Percentiles rank a stretch among this genome's conserved stretches.
Conservation (phyloP, 164 flowering plant species). For the Aristolochia californica region DNA sequence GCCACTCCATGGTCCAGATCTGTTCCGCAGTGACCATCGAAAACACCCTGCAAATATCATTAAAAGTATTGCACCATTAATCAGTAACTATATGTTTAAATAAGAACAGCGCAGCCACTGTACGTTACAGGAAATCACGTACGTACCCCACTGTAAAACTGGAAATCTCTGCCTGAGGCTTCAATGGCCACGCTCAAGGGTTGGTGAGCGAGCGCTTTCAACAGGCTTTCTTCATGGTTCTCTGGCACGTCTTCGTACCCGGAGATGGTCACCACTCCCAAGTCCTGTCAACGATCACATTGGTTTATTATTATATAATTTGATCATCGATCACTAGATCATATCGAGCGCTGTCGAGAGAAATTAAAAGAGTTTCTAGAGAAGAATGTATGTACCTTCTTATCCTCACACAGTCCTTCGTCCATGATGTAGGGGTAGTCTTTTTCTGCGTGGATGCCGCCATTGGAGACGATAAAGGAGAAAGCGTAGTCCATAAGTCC, state of each 20-base stretch:
- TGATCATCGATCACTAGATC: too few relatives aligned
- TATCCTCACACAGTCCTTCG: constrained; percentile 48
- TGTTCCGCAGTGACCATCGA: constrained; percentile 65
- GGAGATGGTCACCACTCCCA: constrained; percentile 29
- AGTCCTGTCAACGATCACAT: too few relatives aligned
- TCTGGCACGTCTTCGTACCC: constrained; percentile 56
- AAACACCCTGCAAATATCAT: constrained; percentile 85
- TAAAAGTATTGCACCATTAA: too few relatives aligned
- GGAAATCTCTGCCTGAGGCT: constrained; percentile 88
- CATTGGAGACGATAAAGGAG: constrained; percentile 35
- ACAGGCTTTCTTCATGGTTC: constrained; percentile 45
- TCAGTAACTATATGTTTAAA: too few relatives aligned
- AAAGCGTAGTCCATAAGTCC: constrained; percentile 81
- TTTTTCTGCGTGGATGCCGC: constrained; percentile 55
- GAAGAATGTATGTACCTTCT: too few relatives aligned
- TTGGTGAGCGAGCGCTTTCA: constrained; percentile 84
- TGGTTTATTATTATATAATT: too few relatives aligned
- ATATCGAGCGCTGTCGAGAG: too few relatives aligned
- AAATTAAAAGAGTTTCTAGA: too few relatives aligned
- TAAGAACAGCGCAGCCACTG: too few relatives aligned
- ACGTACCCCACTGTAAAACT: constrained; percentile 79
- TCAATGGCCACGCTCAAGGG: constrained; percentile 94
- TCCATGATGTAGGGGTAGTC: constrained; percentile 70
- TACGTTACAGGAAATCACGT: not conserved
- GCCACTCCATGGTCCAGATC: constrained; percentile 79